Evolutionary conservation across 176 grass and related monocot species (phyloP), one percentile per base, ranked within the genome.

Genomic region (Phoenix dactylifera): DNA sequence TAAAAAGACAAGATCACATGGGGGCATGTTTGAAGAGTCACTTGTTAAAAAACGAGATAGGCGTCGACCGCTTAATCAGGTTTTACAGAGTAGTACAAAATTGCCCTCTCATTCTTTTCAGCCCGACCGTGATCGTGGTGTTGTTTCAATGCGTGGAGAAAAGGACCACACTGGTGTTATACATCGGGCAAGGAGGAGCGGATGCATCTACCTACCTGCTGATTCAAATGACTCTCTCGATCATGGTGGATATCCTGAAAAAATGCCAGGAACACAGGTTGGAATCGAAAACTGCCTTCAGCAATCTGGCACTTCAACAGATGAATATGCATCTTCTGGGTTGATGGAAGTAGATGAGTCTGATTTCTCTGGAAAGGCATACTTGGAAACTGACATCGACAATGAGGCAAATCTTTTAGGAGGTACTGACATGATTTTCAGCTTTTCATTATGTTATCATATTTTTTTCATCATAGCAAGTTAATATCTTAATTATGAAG

Each of bases 311-410:
- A 80, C 74, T 63, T 78, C 80, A 57, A 69, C 73, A 64, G 84
- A 88, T 56, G 87, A 85, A 58, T 82, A 78, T 30, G 83, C 68
- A 63, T 89, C 85, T 72, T 90, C 86, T 52, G 80, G 82, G 55
- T 77, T 83, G 59, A 65, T 87, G 59, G 67, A 66, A 57, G 85
- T 82, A 55, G 62, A 78, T 25, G 24, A 74, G 50, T 79, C 69
- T 12, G 62, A 77, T 83, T 82, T 76, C 72, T 98, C 80, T 78
- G 80, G 76, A 76, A 82, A 66, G 74, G 70, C 80, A 69, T 82
- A 80, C 64, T 83, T 82, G 59, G 85, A 90, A 67, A 83, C 74
- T 58, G 93, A 85, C 62, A 98, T 76, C 1, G 87, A 92, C 64
- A 77, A 87, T 26, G 84, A 95, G 54, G 63, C 66, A 63, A 85